Evolutionary conservation across 352 stramenopile species (phyloP), one percentile per base, ranked within the genome.

Genomic region (Phytopythium aichiense): DNA sequence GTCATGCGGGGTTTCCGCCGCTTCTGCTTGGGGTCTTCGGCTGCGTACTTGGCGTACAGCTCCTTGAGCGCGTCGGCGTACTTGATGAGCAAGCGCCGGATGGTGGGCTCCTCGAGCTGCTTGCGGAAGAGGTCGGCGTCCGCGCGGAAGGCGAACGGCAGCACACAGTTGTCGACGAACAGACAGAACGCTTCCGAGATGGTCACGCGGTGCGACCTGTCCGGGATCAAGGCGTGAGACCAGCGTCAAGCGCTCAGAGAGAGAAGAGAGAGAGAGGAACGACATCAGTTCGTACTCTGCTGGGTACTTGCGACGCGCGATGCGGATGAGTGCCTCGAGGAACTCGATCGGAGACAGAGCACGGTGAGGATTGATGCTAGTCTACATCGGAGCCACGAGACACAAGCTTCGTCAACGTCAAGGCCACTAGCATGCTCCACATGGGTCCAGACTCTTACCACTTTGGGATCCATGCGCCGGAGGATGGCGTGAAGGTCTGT

Each of bases 101-200:
- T 85, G 45, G 80, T 84, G 18, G 76, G 68, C 28, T 88, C 76
- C 45, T 92, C 84, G 13, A 92, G 69, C 67, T 92, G 77, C 65
- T 81, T 81, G 7, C 78, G 76, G 66, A 92, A 92, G 49, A 90
- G 57, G 51, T 92, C 83, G 31, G 76, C 76, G 60, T 92, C 81
- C 11, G 74, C 79, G 48, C 83, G 79, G 69, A 90, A 91, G 8
- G 84, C 84, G 35, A 86, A 91, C 18, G 84, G 79, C 12, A 91
- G 58, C 37, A 92, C 82, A 23, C 77, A 86, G 59, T 87, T 92
- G 68, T 90, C 81, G 2, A 89, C 67, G 37, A 92, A 73, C 43
- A 92, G 71, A 54, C 81, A 92, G 51, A 92, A 89, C 11, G 79
- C 72, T 64, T 92, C 84, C 7, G 84, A 92, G 8, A 92, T 62